Conservation (phyloP, 2,329 filamentous ascomycete genomes). For the Penicillium sp. region DNA sequence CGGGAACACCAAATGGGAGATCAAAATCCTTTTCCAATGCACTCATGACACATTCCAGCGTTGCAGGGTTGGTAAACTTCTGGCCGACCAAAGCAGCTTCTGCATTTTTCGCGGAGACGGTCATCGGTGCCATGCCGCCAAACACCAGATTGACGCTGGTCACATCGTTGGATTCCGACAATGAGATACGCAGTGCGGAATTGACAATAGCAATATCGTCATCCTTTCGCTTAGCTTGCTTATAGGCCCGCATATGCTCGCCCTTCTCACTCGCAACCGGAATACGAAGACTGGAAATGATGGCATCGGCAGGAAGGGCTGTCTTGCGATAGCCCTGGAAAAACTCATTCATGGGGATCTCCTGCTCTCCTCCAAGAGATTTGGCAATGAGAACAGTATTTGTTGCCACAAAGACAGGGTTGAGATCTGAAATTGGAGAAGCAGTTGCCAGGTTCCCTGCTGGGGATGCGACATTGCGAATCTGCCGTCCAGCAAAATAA, state of each 20-base stretch:
- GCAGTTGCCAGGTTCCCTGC: conserved; percentile 93
- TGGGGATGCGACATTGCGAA: conserved; percentile 94
- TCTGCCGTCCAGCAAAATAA: conserved; percentile 93
- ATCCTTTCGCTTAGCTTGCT: conserved; percentile 94
- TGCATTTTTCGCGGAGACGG: conserved; percentile 78
- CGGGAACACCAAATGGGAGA: conserved; percentile 83
- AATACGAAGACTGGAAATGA: conserved; percentile 84
- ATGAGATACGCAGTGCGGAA: conserved; percentile 70
- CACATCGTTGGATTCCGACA: conserved; percentile 68
- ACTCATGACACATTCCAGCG: conserved; percentile 84
- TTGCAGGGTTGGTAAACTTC: conserved; percentile 73
- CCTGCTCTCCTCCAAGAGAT: conserved; percentile 66
- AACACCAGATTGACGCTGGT: conserved; percentile 78
- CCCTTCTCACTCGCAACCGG: conserved; percentile 70
- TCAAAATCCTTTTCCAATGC: conserved; percentile 88
- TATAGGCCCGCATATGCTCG: conserved; percentile 86
- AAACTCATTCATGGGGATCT: conserved; percentile 89
- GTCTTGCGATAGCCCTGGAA: conserved; percentile 90
- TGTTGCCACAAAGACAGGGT: conserved; percentile 86
- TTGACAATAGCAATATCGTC: conserved; percentile 99
- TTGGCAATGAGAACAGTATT: conserved; percentile 79
- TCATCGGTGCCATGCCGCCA: conserved; percentile 91
- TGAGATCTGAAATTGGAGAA: conserved; percentile 93
- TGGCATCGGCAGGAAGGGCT: conserved; percentile 72
- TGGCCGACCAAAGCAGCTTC: conserved; percentile 72